Base-by-base conservation (phyloP, 106 monocot species). In the Acorus gramineus region DNA sequence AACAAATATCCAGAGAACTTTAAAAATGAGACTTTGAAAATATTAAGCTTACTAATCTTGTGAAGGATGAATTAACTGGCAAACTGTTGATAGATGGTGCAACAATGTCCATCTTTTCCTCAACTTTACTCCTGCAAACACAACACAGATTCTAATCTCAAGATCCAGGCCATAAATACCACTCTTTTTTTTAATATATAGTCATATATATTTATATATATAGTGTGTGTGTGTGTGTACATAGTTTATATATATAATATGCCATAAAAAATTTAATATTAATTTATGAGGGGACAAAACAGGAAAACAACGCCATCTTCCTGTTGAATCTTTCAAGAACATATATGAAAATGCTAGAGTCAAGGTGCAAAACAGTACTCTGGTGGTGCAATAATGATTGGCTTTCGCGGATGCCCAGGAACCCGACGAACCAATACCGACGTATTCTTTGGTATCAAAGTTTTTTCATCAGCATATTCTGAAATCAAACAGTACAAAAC, bases 51-150 rank as follows among this genome's bases (percentile, higher is more conserved):
- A 96, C 90, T 66, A 83, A 83, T 75, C 77, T 87, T 61, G 74
- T 64, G 50, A 79, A 11, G 57, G 86, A 91, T 56, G 85, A 63
- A 72, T 87, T 77, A 49, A 72, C 46, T 50, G 72, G 49, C 50
- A 68, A 71, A 61, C 64, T 82, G 73, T 50, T 78, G 14, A 51
- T 60, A 28, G 68, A 11, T 28, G 73, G 78, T 58, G 71, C 68
- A 62, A 77, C n/a, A 73, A 81, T 74, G 74, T 84, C 87, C 63
- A 79, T 62, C 5, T 71, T 85, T 79, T 79, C 68, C 59, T 83
- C 81, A 64, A 75, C 44, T 85, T 85, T 88, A 9, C 67, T 68
- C 88, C 96, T 98, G 96, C 77, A 86, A 14, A 66, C 63, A 45
- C 56, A 70, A 3, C 5, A 64, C 5, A 3, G 12, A 50, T 52